Conservation (phyloP, 83 land plant species). For the Picea abies region DNA sequence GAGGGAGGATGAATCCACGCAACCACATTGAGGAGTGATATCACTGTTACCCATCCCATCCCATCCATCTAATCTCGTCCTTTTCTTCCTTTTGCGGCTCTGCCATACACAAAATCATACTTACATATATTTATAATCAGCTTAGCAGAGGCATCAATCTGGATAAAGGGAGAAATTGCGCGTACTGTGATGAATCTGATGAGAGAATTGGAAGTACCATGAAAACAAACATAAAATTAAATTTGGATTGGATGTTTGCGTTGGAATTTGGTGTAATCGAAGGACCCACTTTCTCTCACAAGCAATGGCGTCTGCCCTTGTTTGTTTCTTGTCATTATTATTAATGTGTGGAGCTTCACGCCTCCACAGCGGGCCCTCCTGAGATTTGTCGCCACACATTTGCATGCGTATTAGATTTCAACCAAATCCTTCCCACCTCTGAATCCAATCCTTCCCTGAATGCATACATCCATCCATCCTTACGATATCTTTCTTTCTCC, state of each 20-base stretch:
- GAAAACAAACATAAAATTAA: not conserved
- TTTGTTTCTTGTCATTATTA: conserved; percentile 6
- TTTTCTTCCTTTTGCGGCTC: conserved; percentile 12
- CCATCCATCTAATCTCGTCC: conserved; percentile 17
- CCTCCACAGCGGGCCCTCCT: conserved; percentile 7
- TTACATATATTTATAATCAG: not conserved
- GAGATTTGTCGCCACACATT: conserved; percentile 11
- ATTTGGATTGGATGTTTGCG: not conserved
- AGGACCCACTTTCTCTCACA: conserved; percentile 7
- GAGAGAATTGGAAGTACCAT: not conserved
- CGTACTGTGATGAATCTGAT: not conserved
- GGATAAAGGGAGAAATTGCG: not conserved
- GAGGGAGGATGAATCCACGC: not conserved
- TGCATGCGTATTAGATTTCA: conserved; percentile 11
- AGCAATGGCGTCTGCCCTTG: conserved; percentile 3
- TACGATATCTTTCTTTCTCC: not conserved
- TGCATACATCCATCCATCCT: conserved; percentile 6
- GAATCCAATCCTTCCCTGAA: not conserved
- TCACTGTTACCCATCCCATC: conserved; percentile 18
- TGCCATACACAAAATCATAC: not conserved
- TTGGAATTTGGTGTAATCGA: not conserved
- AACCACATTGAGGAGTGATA: conserved; percentile 1
- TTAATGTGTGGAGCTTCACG: conserved; percentile 3
- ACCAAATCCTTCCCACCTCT: not conserved
- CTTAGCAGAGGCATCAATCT: not conserved